Percentiles rank a stretch among this genome's conserved stretches.
Conservation (phyloP, 768 basidiomycete genomes). For the Coprinopsis strossmayeri region DNA sequence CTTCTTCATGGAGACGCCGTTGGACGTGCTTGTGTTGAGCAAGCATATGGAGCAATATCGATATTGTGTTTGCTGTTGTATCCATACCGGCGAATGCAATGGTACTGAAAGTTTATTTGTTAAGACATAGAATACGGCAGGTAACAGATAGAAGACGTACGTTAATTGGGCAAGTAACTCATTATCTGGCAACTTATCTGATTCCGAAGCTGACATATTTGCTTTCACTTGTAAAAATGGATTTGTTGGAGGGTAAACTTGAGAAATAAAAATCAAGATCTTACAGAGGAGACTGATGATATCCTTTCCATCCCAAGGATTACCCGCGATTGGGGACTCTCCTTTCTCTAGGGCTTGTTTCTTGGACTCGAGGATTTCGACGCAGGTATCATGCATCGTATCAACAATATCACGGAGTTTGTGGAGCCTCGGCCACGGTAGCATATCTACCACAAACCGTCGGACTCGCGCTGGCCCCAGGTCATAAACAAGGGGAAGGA, state of each 20-base stretch:
- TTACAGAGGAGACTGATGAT: conserved; percentile 41
- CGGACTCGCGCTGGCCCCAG: conserved; percentile 21
- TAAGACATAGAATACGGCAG: background rate
- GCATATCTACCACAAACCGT: conserved; percentile 22
- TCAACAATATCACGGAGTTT: conserved; percentile 24
- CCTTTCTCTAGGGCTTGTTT: conserved; percentile 24
- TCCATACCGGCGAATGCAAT: conserved; percentile 36
- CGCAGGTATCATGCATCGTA: conserved; percentile 25
- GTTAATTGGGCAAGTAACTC: conserved; percentile 34
- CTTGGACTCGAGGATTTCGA: conserved; percentile 26
- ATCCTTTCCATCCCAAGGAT: conserved; percentile 36
- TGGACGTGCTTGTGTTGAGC: conserved; percentile 30
- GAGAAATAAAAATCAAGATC: too few species aligned
- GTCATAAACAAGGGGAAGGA: conserved; percentile 19
- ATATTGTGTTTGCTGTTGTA: conserved; percentile 32
- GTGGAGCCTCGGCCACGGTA: conserved; percentile 24
- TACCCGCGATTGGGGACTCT: conserved; percentile 19
- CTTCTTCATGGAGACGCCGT: conserved; percentile 28
- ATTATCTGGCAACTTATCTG: conserved; percentile 25
- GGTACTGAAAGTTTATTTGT: conserved; percentile 16
- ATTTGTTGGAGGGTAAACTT: too few species aligned
- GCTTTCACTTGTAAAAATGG: conserved; percentile 28
- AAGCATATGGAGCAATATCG: conserved; percentile 26
- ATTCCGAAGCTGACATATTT: conserved; percentile 27
- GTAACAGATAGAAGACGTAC: conserved; percentile 11